A percentile compares a stretch with the other conserved stretches of the same genome.
phyloP scores from a whole-genome alignment of 768 basidiomycete species.

The Dacryopinax primogenitus region DNA sequence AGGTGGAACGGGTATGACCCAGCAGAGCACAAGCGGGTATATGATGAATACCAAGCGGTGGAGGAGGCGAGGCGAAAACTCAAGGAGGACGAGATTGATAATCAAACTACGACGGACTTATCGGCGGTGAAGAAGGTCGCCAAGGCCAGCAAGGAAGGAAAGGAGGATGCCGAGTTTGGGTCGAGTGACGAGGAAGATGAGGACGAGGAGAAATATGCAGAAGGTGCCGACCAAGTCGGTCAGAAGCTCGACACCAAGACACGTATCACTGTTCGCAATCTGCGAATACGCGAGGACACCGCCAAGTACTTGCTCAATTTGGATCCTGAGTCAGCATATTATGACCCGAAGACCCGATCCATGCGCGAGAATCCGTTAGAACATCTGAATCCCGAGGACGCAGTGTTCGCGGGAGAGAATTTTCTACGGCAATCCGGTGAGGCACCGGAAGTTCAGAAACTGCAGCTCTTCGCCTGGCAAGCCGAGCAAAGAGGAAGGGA shows the following conservation, averaged over 20 bases:
- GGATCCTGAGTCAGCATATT: conserved; percentile 91
- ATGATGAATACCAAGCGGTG: conserved; percentile 87
- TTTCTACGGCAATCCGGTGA: conserved; percentile 86
- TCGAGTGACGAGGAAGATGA: conserved; percentile 92
- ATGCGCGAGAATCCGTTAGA: conserved; percentile 61
- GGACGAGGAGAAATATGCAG: conserved; percentile 97
- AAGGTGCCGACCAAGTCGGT: conserved; percentile 92
- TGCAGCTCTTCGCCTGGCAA: conserved; percentile 97
- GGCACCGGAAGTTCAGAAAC: conserved; percentile 77
- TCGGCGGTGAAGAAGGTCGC: conserved; percentile 90
- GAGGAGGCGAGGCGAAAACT: conserved; percentile 82
- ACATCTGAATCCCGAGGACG: conserved; percentile 13
- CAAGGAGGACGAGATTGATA: conserved; percentile 95
- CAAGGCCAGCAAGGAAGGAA: conserved; percentile 57
- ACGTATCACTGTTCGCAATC: conserved; percentile 91
- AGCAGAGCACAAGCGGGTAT: conserved; percentile 67
- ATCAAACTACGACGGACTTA: conserved; percentile 84
- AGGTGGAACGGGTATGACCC: conserved; percentile 98
- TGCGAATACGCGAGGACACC: conserved; percentile 97
- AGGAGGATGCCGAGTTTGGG: conserved; percentile 81
- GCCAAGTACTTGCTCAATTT: conserved; percentile 97
- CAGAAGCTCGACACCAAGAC: conserved; percentile 98
- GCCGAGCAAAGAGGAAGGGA: conserved; percentile 86
- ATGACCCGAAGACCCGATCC: conserved; percentile 97
- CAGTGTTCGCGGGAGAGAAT: conserved; percentile 87